These are phyloP conservation scores for Cylindrodendrum hubeiense DNA, from an alignment of 2,329 filamentous ascomycete species.

Conservation along the genomic window DNA sequence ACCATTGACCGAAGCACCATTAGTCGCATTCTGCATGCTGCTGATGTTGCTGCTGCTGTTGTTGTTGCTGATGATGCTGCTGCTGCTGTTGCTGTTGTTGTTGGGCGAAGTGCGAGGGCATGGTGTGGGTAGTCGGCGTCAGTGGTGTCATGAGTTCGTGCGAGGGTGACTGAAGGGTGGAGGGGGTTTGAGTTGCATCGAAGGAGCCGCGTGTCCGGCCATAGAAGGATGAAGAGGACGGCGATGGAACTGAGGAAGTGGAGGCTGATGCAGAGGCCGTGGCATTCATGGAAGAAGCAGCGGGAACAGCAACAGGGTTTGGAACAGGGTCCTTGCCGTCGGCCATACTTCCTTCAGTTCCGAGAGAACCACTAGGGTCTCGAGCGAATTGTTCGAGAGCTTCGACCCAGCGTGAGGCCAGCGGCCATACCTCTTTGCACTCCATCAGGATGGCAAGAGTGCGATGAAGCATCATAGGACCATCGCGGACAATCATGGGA, in stretches of 20 bases:
- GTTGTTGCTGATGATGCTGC: slow-evolving; percentile 50
- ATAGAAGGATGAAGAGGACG: slow-evolving; percentile 37
- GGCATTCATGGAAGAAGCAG: slow-evolving; percentile 2
- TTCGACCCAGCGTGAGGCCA: slow-evolving; percentile 66
- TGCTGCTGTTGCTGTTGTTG: slow-evolving; percentile 57
- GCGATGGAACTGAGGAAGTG: slow-evolving; percentile 11
- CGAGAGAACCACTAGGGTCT: slow-evolving; percentile 56
- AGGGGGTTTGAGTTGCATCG: slow-evolving; percentile 18
- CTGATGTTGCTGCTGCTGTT: slow-evolving; percentile 54
- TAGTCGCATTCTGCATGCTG: slow-evolving; percentile 67
- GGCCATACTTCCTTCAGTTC: slow-evolving; percentile 62
- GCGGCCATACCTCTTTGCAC: slow-evolving; percentile 64
- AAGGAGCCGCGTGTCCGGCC: slow-evolving; percentile 23
- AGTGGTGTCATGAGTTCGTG: slow-evolving; percentile 31
- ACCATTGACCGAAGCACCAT: slow-evolving; percentile 66
- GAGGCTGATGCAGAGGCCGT: not conserved
- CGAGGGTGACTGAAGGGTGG: slow-evolving; percentile 28
- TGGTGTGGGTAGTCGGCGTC: slow-evolving; percentile 14
- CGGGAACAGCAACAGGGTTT: slow-evolving; percentile 28
- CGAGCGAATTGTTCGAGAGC: slow-evolving; percentile 61
- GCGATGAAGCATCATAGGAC: slow-evolving; percentile 60
- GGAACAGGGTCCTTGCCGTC: slow-evolving; percentile 56
- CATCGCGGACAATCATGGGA: slow-evolving; percentile 52
- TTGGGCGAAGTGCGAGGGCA: slow-evolving; percentile 44
- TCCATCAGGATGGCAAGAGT: slow-evolving; percentile 61